Evolutionary conservation across 192 early-diverging fungal genomes (phyloP).

Genomic region (Radiomyces spectabilis): DNA sequence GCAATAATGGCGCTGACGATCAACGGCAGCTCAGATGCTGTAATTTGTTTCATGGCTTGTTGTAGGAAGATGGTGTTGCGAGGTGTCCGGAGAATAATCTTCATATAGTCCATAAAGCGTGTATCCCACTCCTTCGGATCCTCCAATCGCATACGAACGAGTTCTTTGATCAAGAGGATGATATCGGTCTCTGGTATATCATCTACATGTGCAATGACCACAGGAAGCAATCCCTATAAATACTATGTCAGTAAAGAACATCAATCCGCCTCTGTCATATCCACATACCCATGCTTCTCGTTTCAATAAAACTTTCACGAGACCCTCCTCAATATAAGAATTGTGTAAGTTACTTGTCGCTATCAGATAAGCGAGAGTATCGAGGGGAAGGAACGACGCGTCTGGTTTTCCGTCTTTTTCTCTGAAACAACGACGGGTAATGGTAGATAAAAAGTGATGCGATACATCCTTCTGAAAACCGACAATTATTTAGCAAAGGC

Average conservation of each 20-base stretch:
- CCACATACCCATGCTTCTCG: slow-evolving; percentile 37
- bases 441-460: not conserved
- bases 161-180: slow-evolving; percentile 29
- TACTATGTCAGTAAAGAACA: not conserved
- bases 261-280: not conserved
- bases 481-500: too few relatives aligned
- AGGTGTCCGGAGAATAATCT: slow-evolving; percentile 26
- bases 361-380: slow-evolving; percentile 30
- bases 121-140: slow-evolving; percentile 5
- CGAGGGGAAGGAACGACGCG: slow-evolving; percentile 29
- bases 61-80: slow-evolving; percentile 45
- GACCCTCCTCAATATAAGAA: slow-evolving; percentile 20
- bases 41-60: slow-evolving; percentile 36
- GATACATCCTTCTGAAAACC: not conserved
- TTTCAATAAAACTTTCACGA: slow-evolving; percentile 31
- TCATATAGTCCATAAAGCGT: slow-evolving; percentile 18
- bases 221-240: slow-evolving; percentile 20
- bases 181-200: slow-evolving; percentile 44
- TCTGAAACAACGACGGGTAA: not conserved
- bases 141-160: slow-evolving; percentile 16
- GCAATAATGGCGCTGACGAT: slow-evolving; percentile 28
- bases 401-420: not conserved
- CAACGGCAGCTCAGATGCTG: slow-evolving; percentile 30
- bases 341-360: slow-evolving; percentile 16
- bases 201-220: slow-evolving; percentile 31